phyloP scores from a whole-genome alignment of 2,329 filamentous ascomycete genomes.

The Aspergillus spinulosporus region DNA sequence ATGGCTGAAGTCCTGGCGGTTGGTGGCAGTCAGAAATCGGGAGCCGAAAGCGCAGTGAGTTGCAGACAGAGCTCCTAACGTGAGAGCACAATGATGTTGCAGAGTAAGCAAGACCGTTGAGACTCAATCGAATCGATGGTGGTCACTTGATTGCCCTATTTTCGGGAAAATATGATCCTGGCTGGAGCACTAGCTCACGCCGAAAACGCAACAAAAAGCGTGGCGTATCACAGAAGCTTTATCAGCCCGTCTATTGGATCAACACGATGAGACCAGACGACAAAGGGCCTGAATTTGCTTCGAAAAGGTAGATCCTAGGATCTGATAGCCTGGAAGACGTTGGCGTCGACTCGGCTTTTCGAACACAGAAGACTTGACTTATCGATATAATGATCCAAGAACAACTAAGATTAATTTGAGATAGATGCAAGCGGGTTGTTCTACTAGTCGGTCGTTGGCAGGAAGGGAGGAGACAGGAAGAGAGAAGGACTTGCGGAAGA shows the following conservation, averaged over 20 bases:
- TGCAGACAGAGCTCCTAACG: neutral
- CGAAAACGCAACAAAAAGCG: neutral
- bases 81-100: neutral
- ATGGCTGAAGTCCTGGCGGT: neutral
- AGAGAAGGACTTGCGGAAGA: constrained; percentile 9
- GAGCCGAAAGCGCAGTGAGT: neutral
- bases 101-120: neutral
- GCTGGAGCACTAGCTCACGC: neutral
- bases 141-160: neutral
- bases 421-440: neutral
- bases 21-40: neutral
- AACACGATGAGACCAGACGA: neutral
- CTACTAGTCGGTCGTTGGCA: neutral
- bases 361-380: neutral
- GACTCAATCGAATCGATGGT: neutral
- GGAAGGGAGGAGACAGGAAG: constrained; percentile 16
- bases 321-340: constrained; percentile 3
- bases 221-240: neutral
- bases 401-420: neutral
- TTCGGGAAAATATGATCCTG: constrained; percentile 1
- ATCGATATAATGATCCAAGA: neutral
- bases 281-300: neutral
- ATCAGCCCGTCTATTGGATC: neutral
- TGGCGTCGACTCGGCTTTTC: neutral
- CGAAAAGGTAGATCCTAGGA: neutral